Percentiles rank a stretch among this genome's conserved stretches.
These are phyloP conservation scores for Pisolithus marmoratus DNA, from an alignment of 768 basidiomycete genomes.

Conservation along the genomic window DNA sequence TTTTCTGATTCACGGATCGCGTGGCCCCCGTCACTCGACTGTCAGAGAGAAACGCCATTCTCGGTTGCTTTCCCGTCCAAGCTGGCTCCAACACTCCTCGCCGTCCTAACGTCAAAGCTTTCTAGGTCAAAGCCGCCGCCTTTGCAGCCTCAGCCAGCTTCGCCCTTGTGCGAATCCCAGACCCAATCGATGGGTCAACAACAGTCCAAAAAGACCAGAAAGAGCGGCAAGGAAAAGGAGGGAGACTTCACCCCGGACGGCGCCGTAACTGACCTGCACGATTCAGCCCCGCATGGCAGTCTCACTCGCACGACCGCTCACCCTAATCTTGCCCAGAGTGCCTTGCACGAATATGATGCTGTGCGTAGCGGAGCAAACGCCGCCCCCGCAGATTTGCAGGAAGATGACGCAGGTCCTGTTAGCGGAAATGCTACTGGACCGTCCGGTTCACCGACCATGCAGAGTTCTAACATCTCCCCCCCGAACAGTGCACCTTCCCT, in stretches of 20 bases:
- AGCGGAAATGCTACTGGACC: conserved; percentile 38
- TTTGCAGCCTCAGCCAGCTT: conserved; percentile 60
- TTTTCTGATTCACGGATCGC: conserved; percentile 13
- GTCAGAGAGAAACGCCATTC: neutral
- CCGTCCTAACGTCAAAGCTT: conserved; percentile 66
- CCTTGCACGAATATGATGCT: conserved; percentile 30
- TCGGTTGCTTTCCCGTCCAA: conserved; percentile 29
- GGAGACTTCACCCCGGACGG: conserved; percentile 43
- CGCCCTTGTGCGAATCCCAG: conserved; percentile 32
- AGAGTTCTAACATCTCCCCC: conserved; percentile 34
- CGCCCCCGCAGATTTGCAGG: conserved; percentile 27
- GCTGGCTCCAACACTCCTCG: conserved; percentile 80
- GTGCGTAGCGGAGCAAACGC: conserved; percentile 27
- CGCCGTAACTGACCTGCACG: conserved; percentile 34
- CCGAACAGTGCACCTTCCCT: conserved; percentile 38
- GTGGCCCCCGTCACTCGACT: conserved; percentile 22
- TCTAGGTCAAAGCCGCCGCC: conserved; percentile 71
- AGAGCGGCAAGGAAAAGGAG: conserved; percentile 64
- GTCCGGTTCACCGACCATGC: conserved; percentile 21
- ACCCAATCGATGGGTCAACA: conserved; percentile 72
- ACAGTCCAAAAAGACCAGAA: conserved; percentile 77
- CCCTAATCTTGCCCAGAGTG: conserved; percentile 35
- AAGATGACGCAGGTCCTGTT: conserved; percentile 27
- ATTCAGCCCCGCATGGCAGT: conserved; percentile 34
- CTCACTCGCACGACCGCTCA: conserved; percentile 42